These are phyloP conservation scores for Penicillium simplicissimum DNA, from an alignment of 495 filamentous ascomycete species.

Conservation along the genomic window DNA sequence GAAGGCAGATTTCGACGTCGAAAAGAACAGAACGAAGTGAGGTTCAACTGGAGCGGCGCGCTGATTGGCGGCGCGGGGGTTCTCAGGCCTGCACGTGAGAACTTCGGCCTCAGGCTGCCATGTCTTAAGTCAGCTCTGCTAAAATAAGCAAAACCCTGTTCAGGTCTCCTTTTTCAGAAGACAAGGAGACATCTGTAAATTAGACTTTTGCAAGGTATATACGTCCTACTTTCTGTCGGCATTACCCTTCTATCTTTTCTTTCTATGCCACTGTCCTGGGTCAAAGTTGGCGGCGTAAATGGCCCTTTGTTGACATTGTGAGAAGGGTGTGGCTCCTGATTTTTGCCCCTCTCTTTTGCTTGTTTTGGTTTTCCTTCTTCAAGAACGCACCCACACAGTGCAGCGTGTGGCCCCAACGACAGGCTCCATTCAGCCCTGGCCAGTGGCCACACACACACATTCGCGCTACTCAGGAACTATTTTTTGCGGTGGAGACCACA, in stretches of 20 bases:
- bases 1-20: slow-evolving; percentile 21
- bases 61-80: slow-evolving; percentile 23
- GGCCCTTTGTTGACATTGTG: not conserved
- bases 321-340: slow-evolving; percentile 10
- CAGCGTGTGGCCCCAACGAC: slow-evolving; percentile 42
- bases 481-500: slow-evolving; percentile 18
- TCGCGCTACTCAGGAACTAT: slow-evolving; percentile 11
- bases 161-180: no score
- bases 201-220: not conserved
- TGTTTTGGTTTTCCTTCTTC: slow-evolving; percentile 50
- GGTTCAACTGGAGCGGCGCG: slow-evolving; percentile 14
- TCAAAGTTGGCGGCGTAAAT: not conserved
- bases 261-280: not conserved
- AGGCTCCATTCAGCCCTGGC: slow-evolving; percentile 23
- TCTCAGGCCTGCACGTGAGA: slow-evolving; percentile 13
- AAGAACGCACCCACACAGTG: slow-evolving; percentile 26
- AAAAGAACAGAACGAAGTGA: slow-evolving; percentile 20
- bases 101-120: not conserved
- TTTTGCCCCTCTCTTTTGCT: slow-evolving; percentile 30
- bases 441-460: slow-evolving; percentile 12
- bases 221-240: not conserved
- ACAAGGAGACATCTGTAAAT: not conserved
- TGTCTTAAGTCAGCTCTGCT: not conserved
- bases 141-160: not conserved
- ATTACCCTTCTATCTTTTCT: not conserved